Conservation (phyloP, 306 rosid species). For the Prunus campanulata region DNA sequence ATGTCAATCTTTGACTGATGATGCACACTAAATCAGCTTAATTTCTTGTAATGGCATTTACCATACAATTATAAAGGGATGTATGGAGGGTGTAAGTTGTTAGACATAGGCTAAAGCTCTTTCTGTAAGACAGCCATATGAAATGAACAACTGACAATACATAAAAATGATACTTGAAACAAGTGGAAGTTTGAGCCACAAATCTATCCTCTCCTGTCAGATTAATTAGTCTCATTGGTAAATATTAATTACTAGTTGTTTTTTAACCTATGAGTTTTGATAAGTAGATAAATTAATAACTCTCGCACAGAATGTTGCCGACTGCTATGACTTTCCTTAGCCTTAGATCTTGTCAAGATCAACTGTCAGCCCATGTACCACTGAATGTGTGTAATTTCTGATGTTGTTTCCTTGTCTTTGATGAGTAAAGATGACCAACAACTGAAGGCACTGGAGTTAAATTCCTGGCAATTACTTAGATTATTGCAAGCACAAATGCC, state of each 20-base stretch:
- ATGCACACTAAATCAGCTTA: neutral
- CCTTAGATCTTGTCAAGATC: neutral
- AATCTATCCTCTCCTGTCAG: neutral
- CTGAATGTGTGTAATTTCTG: constrained; percentile 10
- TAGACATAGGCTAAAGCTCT: no score
- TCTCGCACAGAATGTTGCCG: neutral
- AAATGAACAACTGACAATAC: neutral
- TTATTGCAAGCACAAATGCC: constrained; percentile 82
- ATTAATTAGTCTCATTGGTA: neutral
- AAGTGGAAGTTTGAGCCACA: neutral
- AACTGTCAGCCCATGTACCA: neutral
- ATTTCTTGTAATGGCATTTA: neutral
- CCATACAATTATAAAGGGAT: neutral
- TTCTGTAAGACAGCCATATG: neutral
- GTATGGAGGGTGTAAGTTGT: neutral
- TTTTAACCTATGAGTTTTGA: neutral
- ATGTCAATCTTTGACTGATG: neutral
- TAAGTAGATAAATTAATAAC: neutral
- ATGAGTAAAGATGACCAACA: constrained; percentile 55
- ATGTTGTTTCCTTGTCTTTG: constrained; percentile 17
- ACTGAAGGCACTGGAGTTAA: constrained; percentile 79
- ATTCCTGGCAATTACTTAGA: constrained; percentile 89
- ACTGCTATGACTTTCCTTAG: neutral
- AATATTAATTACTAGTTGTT: neutral
- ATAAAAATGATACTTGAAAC: neutral